Percentiles rank a stretch among this genome's conserved stretches.
Evolutionary conservation across 2,329 filamentous ascomycete species (phyloP).

Genomic region (Madurella mycetomatis): DNA sequence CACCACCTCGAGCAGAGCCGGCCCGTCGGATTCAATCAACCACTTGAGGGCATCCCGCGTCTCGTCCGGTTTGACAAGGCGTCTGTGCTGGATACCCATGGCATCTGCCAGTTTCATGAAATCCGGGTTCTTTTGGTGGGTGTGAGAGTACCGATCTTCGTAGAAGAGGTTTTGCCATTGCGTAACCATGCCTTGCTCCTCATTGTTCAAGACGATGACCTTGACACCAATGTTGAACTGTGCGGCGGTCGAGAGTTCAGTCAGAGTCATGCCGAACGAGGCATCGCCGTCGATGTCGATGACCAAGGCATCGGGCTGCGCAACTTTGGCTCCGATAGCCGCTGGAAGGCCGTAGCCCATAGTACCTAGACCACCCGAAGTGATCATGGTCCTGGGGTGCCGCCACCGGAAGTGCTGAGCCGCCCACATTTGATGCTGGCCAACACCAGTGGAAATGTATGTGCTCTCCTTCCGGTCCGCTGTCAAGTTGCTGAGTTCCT

Average conservation of each 20-base stretch:
- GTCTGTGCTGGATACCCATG: conserved; percentile 77
- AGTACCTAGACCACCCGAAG: conserved; percentile 88
- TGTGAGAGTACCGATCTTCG: conserved; percentile 87
- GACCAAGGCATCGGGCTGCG: conserved; percentile 71
- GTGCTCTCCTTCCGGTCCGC: conserved; percentile 75
- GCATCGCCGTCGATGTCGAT: conserved; percentile 97
- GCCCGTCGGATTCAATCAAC: conserved; percentile 86
- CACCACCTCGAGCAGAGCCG: conserved; percentile 85
- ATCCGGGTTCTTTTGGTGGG: conserved; percentile 91
- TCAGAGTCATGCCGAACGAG: conserved; percentile 98
- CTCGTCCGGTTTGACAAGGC: conserved; percentile 70
- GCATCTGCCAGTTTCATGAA: conserved; percentile 90
- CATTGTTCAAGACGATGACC: conserved; percentile 91
- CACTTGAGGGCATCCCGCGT: conserved; percentile 75
- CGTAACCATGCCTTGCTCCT: conserved; percentile 97
- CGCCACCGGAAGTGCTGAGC: conserved; percentile 97
- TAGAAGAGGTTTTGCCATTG: conserved; percentile 99
- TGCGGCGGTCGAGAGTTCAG: conserved; percentile 84
- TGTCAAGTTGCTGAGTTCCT: conserved; percentile 82
- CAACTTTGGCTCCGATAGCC: conserved; percentile 91
- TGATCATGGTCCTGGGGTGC: conserved; percentile 88
- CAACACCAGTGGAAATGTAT: conserved; percentile 89
- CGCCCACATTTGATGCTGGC: conserved; percentile 98
- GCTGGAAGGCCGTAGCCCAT: conserved; percentile 96
- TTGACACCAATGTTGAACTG: conserved; percentile 98